A percentile compares a stretch with the other conserved stretches of the same genome.
Evolutionary conservation across 257 asterid genomes (phyloP).

Genomic region (Salvia miltiorrhiza): DNA sequence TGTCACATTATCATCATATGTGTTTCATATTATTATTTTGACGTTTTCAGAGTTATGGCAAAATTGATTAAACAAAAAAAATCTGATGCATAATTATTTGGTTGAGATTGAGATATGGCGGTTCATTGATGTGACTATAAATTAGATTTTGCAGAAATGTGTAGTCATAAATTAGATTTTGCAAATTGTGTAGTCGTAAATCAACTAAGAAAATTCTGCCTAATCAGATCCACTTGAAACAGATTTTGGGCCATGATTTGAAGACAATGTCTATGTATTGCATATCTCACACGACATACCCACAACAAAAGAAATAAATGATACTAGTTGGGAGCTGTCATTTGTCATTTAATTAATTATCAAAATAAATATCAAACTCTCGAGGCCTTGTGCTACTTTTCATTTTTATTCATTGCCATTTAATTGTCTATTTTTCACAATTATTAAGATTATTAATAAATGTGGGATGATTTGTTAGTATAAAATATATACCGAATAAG

Average conservation of each 20-base stretch:
- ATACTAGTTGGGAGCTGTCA: background rate
- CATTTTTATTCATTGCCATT: background rate
- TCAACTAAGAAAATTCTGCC: background rate
- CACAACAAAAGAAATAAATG: background rate
- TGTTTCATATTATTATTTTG: background rate
- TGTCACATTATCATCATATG: background rate
- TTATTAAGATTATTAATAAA: background rate
- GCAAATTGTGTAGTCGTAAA: background rate
- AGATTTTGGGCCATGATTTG: constrained; percentile 17
- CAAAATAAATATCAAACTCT: background rate
- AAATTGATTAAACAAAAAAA: background rate
- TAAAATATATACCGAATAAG: too few species aligned
- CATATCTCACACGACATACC: constrained; percentile 11
- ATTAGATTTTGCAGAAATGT: background rate
- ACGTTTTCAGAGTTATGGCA: background rate
- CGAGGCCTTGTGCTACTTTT: background rate
- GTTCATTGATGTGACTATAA: constrained; percentile 16
- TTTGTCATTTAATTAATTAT: constrained; percentile 4
- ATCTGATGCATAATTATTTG: background rate
- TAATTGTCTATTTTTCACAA: background rate
- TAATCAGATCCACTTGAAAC: constrained; percentile 19
- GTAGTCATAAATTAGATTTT: background rate
- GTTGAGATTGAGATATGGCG: constrained; percentile 2
- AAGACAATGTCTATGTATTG: background rate
- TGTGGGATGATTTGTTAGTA: too few species aligned